Evolutionary conservation across 257 asterid species (phyloP), one percentile per base, ranked within the genome.

Genomic region (Ajuga chamaepitys): DNA sequence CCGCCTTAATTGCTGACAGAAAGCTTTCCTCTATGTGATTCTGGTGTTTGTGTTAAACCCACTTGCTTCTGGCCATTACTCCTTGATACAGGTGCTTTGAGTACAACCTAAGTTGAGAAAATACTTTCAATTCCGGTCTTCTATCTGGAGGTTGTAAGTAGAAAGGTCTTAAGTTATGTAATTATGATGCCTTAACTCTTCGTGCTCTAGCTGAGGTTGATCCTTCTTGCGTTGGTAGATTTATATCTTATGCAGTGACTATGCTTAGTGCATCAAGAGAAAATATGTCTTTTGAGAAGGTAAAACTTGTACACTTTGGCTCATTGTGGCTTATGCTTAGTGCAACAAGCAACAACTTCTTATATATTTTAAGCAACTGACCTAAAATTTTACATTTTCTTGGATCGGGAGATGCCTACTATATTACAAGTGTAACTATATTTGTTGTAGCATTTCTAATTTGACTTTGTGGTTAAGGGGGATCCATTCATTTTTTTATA

Each of bases 171-270:
- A 32, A 52, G 9, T 21, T 41, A 48, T 28, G 52, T n/a, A 37
- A 57, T 40, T 51, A 5, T 37, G 25, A 26, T 14, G 20, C 99
- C 54, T 77, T 94, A 82, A 80, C 97, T 74, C 79, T 94, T 73
- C 96, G 96, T 55, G 87, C 87, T 9, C 78, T 94, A 70, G 95
- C 89, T 75, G 97, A 94, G 82, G 95, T 94, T 76, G 99, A 94
- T 79, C 99, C 99, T 37, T 83, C 97, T 45, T 88, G 88, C 62
- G 86, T 90, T 79, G 96, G 97, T 74, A 96, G 97, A 81, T 78
- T 94, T 84, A 86, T 90, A 74, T 94, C 97, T 68, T 90, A 82
- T 83, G 96, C 97, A 9, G 87, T 86, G 74, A 89, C 99, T 42
- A 85, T 85, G 95, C 97, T 94, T 63, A 81, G 79, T 71, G 95